These are phyloP conservation scores for Closterium sp. DNA, from an alignment of 139 green algal genomes.

Conservation along the genomic window DNA sequence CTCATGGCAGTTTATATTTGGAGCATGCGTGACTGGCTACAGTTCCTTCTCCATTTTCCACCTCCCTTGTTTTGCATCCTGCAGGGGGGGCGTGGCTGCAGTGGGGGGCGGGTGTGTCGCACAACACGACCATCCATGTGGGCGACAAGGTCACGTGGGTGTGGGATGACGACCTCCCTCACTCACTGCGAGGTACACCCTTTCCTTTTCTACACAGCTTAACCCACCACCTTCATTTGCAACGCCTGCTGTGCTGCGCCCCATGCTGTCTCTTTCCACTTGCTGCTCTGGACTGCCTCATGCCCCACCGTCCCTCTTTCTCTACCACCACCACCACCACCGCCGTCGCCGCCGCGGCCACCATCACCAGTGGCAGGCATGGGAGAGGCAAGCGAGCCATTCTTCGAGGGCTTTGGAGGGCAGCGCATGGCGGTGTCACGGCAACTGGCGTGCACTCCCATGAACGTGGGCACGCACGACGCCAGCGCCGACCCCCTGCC, in stretches of 20 bases:
- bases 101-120: background rate
- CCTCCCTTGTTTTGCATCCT: too few species aligned
- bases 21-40: too few species aligned
- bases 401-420: background rate
- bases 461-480: background rate
- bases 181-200: conserved; percentile 17
- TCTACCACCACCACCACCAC: background rate
- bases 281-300: too few species aligned
- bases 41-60: too few species aligned
- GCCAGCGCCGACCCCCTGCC: background rate
- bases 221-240: background rate
- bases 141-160: conserved; percentile 24
- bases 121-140: conserved; percentile 39
- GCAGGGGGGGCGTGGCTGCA: too few species aligned
- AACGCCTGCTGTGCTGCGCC: too few species aligned
- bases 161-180: conserved; percentile 27
- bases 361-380: background rate
- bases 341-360: background rate
- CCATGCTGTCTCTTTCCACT: background rate
- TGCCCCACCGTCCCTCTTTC: background rate
- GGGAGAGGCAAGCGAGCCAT: background rate
- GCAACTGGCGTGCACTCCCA: background rate
- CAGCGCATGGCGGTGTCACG: background rate
- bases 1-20: too few species aligned
- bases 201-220: background rate